Conservation (phyloP, 352 stramenopile genomes). For the Globisporangium solare region DNA sequence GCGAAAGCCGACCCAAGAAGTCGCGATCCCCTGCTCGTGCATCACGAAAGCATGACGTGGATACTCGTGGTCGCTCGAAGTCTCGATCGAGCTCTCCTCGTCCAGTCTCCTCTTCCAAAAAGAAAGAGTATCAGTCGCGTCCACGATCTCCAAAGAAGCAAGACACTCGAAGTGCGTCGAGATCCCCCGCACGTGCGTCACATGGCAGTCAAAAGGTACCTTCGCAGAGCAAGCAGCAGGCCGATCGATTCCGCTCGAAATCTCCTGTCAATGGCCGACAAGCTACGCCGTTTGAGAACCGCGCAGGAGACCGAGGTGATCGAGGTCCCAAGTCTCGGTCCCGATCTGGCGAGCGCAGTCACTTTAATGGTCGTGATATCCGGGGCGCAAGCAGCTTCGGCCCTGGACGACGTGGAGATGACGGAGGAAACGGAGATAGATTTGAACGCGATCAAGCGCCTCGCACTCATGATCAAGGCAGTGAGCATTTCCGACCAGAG, state of each 20-base stretch:
- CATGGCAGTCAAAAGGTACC: not conserved
- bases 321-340: slow-evolving; percentile 8
- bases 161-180: slow-evolving; percentile 1
- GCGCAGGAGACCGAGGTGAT: not conserved
- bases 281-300: not conserved
- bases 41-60: slow-evolving; percentile 12
- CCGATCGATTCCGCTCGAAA: slow-evolving; percentile 6
- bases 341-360: slow-evolving; percentile 10
- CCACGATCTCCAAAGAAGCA: slow-evolving; percentile 1
- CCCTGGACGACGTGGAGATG: not conserved
- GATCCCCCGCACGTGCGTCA: not conserved
- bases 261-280: slow-evolving; percentile 8
- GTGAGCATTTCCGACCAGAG: slow-evolving; percentile 10
- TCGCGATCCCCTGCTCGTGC: slow-evolving; percentile 27
- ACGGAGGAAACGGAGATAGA: not conserved
- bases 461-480: slow-evolving; percentile 4
- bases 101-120: not conserved
- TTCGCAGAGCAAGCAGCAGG: not conserved
- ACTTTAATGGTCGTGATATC: not conserved
- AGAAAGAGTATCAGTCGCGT: not conserved
- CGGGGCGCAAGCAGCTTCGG: slow-evolving; percentile 13
- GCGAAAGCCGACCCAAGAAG: slow-evolving; percentile 11
- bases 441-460: not conserved
- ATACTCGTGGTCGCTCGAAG: not conserved
- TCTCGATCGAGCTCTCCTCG: slow-evolving; percentile 9